Base-by-base conservation (phyloP, 768 basidiomycete species). In the Pleurotus pulmonarius region DNA sequence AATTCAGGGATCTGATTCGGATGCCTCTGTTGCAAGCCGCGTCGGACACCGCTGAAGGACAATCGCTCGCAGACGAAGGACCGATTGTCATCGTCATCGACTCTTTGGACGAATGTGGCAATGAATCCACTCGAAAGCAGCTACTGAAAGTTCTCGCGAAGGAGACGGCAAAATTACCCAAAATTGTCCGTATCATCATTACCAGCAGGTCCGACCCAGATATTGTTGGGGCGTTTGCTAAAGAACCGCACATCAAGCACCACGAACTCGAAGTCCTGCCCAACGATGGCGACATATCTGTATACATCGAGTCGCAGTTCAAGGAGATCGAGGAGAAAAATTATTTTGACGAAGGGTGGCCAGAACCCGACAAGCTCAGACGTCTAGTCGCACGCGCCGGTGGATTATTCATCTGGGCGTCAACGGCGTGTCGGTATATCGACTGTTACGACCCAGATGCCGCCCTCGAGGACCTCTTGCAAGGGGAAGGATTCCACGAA, bases 361-460 rank as follows among this genome's bases (percentile, higher is more conserved):
- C 65, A 2, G 65, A 60, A 4, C 39, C 53, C 1, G 9, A 38
- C 3, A 46, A 15, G 4, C 62, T 63, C 8, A 8, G 45, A 3
- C 34, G 11, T 4, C 40, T 67, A 16, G 55, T 56, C 4, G 15
- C 15, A 8, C 41, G 24, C 6, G 52, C 65, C 3, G 51, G 46
- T 15, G 65, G 65, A 0, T 55, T 67, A 0, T 66, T 67, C 51
- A 62, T 65, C n/a, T 67, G 66, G 66, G 63, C 63, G 13, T 48
- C 59, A 4, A 64, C 61, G 6, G 66, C 65, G 2, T 49, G 43
- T 41, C 57, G 57, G 22, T 66, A 63, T 26, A 64, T 67, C 16
- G 52, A 62, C 1, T 58, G 57, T 5, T 56, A 59, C 41, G 22
- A 59, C 22, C 61, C 61, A 4, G 52, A 57, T 5, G 46, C 20